Percentiles rank a stretch among this genome's conserved stretches.
Evolutionary conservation across 2,329 filamentous ascomycete genomes (phyloP).

Genomic region (Colletotrichum tofieldiae): DNA sequence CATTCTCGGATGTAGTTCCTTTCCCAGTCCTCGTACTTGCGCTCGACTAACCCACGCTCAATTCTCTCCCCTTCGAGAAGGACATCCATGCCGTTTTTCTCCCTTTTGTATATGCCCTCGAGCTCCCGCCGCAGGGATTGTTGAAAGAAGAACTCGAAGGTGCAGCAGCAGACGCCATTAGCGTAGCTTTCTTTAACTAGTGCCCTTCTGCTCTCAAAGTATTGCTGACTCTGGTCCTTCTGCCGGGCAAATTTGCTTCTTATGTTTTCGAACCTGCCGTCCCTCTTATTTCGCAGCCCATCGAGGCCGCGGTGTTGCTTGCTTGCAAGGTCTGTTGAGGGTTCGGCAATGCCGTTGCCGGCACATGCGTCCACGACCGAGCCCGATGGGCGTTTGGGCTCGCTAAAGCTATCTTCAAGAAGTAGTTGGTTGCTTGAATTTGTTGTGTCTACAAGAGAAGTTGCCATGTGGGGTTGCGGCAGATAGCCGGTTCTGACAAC

Average conservation of each 20-base stretch:
- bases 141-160: not conserved
- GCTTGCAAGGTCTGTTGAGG: not conserved
- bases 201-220: not conserved
- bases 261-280: not conserved
- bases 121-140: not conserved
- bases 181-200: not conserved
- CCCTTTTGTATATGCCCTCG: not conserved
- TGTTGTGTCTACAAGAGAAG: not conserved
- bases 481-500: no score
- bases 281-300: not conserved
- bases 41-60: not conserved
- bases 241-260: not conserved
- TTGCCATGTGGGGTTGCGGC: not conserved
- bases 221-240: not conserved
- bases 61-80: not conserved
- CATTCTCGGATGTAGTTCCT: not conserved
- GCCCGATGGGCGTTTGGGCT: no score
- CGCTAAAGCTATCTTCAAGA: no score
- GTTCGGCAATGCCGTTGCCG: not conserved
- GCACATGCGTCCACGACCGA: not conserved
- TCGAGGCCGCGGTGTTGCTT: not conserved
- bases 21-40: not conserved
- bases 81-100: not conserved
- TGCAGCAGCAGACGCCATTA: not conserved
- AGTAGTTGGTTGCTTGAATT: not conserved